Evolutionary conservation across 208 protist genomes (phyloP), one percentile per base, ranked within the genome.

Genomic region (Novymonas esmeraldas): DNA sequence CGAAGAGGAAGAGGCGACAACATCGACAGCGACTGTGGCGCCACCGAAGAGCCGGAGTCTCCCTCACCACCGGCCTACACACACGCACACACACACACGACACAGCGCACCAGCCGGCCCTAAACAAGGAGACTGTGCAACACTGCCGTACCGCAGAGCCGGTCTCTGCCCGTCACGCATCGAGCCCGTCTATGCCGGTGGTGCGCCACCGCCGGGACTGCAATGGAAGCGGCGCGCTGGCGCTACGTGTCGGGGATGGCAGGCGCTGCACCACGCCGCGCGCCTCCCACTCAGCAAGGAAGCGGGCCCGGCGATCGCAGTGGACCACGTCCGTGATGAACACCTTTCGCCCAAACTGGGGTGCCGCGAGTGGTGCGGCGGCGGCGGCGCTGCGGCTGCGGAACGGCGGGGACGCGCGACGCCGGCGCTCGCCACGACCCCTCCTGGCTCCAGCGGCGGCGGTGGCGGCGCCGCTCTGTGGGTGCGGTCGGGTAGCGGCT

Each of bases 311-410:
- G 10, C 79, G 78, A 44, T 69, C 72, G 22, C 89, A 67, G 73
- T 93, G 82, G 38, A 57, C 66, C 56, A 91, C 83, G 61, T 96
- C 87, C 3, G 90, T 94, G 46, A 96, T 90, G 60, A 87, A 93
- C 44, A 93, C 81, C 64, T 91, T 94, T 14, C 78, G 76, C 10
- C 90, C 90, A 45, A 83, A 82, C 33, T 68, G 45, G 6, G 79
- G 73, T 20, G 60, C 52, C 18, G 50, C 45, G 16, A 69, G 67
- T 24, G 24, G 7, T 29, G 29, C 56, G 41, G 49, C n/a, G 24
- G 1, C 48, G 45, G 39, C 55, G 44, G 48, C 58, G 44, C 60
- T 73, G 45, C 41, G 50, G 22, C 52, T 74, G 64, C 52, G 51
- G 26, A 61, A 34, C 18, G 24, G 56, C 26, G 56, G 22, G 22